These are phyloP conservation scores for Coemansia sp. DNA, from an alignment of 192 early-diverging fungal genomes.

Conservation along the genomic window DNA sequence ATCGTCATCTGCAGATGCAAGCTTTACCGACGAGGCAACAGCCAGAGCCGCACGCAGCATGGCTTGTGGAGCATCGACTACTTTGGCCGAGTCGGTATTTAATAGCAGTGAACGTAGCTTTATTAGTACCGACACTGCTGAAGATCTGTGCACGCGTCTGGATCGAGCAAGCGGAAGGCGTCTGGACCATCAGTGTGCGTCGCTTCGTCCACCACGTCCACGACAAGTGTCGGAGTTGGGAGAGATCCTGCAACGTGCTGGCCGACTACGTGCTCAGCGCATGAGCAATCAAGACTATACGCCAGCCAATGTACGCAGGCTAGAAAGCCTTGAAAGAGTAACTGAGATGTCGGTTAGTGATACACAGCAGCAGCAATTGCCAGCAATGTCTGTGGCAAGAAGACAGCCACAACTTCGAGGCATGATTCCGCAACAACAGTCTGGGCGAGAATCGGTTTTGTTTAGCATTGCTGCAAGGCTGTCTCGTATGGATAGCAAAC, in stretches of 20 bases:
- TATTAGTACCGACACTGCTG: conserved; percentile 4
- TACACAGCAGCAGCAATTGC: neutral
- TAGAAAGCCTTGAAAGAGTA: conserved; percentile 26
- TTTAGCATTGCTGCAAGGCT: conserved; percentile 22
- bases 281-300: conserved; percentile 43
- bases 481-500: conserved; percentile 7
- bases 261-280: conserved; percentile 22
- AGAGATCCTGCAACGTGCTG: conserved; percentile 34
- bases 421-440: no score
- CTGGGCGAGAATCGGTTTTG: conserved; percentile 24
- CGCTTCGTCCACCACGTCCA: conserved; percentile 8
- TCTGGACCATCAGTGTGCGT: conserved; percentile 30
- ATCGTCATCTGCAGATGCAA: neutral
- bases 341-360: conserved; percentile 1
- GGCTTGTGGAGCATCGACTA: conserved; percentile 1
- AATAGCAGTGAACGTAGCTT: neutral
- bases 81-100: conserved; percentile 1
- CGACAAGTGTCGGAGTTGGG: conserved; percentile 20
- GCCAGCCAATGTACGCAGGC: conserved; percentile 13
- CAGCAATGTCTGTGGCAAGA: neutral
- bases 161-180: conserved; percentile 30
- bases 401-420: no score
- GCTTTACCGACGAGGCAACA: no score
- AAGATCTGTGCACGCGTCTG: conserved; percentile 30
- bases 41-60: neutral